Conservation (phyloP, 768 basidiomycete genomes). For the Hydnomerulius pinastri region DNA sequence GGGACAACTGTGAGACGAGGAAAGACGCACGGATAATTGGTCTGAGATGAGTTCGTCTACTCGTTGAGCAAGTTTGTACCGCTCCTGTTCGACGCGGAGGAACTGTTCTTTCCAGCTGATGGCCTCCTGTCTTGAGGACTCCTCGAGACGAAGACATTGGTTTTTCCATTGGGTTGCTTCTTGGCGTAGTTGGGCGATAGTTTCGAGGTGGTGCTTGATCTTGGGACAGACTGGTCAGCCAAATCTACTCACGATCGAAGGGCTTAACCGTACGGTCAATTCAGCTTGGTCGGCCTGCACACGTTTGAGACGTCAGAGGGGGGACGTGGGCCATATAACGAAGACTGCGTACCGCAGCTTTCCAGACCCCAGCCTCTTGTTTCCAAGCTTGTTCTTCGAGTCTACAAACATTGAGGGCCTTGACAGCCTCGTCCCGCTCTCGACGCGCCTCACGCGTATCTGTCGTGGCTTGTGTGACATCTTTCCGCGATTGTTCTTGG, state of each 20-base stretch:
- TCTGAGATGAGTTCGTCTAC: slow-evolving; percentile 61
- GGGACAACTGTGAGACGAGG: background rate
- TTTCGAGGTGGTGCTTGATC: slow-evolving; percentile 62
- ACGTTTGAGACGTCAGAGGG: slow-evolving; percentile 6
- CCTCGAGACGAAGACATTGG: slow-evolving; percentile 52
- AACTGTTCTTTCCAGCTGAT: slow-evolving; percentile 82
- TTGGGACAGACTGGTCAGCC: slow-evolving; percentile 23
- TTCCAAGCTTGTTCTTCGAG: slow-evolving; percentile 52
- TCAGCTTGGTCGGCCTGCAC: slow-evolving; percentile 56
- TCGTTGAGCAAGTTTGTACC: slow-evolving; percentile 55
- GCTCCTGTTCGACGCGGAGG: slow-evolving; percentile 69
- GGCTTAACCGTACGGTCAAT: slow-evolving; percentile 44
- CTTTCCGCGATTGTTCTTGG: slow-evolving; percentile 55
- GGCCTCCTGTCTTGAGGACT: slow-evolving; percentile 49
- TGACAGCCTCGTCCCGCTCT: slow-evolving; percentile 53
- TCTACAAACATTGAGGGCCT: slow-evolving; percentile 44
- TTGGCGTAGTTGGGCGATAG: slow-evolving; percentile 60
- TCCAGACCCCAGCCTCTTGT: slow-evolving; percentile 39
- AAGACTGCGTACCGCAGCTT: slow-evolving; percentile 49
- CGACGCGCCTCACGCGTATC: slow-evolving; percentile 49
- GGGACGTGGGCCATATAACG: slow-evolving; percentile 9
- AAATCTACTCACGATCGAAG: background rate
- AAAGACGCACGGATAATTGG: slow-evolving; percentile 44
- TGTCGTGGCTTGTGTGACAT: slow-evolving; percentile 48
- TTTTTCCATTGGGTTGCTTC: slow-evolving; percentile 75